phyloP scores from a whole-genome alignment of 495 filamentous ascomycete species.

The Penicillium egyptiacum region DNA sequence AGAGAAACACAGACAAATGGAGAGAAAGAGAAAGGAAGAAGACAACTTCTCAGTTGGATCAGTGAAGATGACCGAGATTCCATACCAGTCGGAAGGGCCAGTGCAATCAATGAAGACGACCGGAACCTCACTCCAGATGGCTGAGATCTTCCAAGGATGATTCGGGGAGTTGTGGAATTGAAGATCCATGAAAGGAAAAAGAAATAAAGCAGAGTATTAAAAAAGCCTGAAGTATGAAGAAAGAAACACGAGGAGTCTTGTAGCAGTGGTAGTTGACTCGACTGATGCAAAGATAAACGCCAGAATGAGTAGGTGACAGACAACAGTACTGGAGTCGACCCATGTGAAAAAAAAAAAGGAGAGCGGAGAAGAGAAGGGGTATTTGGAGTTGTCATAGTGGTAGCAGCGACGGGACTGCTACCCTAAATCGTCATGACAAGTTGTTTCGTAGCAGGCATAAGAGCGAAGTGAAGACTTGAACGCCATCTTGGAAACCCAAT shows the following conservation, averaged over 20 bases:
- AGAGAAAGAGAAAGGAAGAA: not conserved
- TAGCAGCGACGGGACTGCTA: conserved; percentile 6
- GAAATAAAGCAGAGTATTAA: conserved; percentile 2
- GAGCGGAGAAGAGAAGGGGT: conserved; percentile 6
- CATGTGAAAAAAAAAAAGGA: not conserved
- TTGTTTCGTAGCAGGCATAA: conserved; percentile 12
- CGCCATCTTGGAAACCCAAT: conserved; percentile 12
- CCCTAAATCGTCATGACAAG: conserved; percentile 10
- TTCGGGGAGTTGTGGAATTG: conserved; percentile 6
- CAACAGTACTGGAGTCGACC: not conserved
- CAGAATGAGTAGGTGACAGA: conserved; percentile 1
- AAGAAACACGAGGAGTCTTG: conserved; percentile 4
- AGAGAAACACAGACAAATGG: conserved; percentile 12
- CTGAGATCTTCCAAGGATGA: conserved; percentile 9
- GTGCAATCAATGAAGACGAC: conserved; percentile 43
- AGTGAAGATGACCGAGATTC: conserved; percentile 37
- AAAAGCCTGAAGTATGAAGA: conserved; percentile 3
- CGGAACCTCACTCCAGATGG: conserved; percentile 15
- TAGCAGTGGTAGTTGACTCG: conserved; percentile 2
- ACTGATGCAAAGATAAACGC: conserved; percentile 12
- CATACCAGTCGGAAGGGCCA: conserved; percentile 16
- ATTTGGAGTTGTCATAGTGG: conserved; percentile 11
- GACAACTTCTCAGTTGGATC: conserved; percentile 35
- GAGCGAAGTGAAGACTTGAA: conserved; percentile 5
- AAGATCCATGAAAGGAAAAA: not conserved